phyloP scores from a whole-genome alignment of 2,329 filamentous ascomycete genomes.

The Ceratocystis smalleyi region DNA sequence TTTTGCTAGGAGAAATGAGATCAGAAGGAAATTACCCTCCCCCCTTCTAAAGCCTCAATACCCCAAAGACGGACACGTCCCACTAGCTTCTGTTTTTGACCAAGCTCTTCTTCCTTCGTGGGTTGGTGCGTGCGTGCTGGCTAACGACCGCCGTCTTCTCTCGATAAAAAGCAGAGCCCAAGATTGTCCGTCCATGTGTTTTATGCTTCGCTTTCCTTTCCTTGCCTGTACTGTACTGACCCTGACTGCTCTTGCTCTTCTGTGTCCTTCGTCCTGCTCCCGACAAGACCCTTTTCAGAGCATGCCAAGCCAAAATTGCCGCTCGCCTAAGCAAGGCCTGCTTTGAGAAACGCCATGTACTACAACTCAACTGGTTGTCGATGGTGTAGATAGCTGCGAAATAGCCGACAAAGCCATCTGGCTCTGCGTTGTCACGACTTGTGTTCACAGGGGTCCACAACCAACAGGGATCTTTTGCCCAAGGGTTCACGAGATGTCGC shows the following conservation, averaged over 20 bases:
- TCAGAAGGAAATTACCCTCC: not conserved
- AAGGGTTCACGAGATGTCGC: not conserved
- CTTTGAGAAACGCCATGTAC: not conserved
- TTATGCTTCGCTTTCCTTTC: not conserved
- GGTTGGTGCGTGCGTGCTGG: not conserved
- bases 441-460: not conserved
- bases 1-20: not conserved
- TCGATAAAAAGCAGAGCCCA: not conserved
- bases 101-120: not conserved
- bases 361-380: not conserved
- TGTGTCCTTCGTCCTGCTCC: no score
- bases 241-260: not conserved
- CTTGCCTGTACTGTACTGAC: not conserved
- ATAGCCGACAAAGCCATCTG: not conserved
- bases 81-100: not conserved
- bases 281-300: not conserved
- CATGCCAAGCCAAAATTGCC: not conserved
- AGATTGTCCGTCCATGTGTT: not conserved
- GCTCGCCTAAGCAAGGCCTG: not conserved
- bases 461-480: not conserved
- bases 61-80: not conserved
- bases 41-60: not conserved
- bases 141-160: not conserved
- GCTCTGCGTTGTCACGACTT: not conserved
- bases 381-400: not conserved